A percentile compares a stretch with the other conserved stretches of the same genome.
Evolutionary conservation across 1,284 basidiomycete genomes (phyloP).

Genomic region (Ganoderma meredithae): DNA sequence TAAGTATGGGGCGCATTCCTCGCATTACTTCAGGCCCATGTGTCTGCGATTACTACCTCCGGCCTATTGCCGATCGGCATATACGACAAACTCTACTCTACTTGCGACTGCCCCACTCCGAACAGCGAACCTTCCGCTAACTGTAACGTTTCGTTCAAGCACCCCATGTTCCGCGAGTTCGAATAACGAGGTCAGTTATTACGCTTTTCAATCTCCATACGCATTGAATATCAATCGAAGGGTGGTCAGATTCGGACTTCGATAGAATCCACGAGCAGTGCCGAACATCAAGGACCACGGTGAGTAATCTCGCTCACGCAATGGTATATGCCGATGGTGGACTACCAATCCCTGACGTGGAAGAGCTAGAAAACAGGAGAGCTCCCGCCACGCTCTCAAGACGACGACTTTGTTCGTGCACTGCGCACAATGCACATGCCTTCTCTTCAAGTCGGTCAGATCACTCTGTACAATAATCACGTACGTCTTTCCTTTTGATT

Average conservation of each 20-base stretch:
- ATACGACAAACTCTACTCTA: background rate
- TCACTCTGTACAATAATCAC: background rate
- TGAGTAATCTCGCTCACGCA: background rate
- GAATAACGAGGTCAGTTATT: too few species aligned
- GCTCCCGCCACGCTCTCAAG: background rate
- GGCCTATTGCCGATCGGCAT: background rate
- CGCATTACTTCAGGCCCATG: background rate
- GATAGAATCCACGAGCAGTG: background rate
- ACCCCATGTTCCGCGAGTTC: too few species aligned
- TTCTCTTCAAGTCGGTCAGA: background rate
- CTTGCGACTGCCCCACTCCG: background rate
- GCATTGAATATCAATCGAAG: too few species aligned
- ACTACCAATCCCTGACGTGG: background rate
- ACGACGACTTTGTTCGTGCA: background rate
- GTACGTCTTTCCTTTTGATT: background rate
- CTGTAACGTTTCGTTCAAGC: too few species aligned
- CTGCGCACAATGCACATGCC: background rate
- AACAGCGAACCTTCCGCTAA: background rate
- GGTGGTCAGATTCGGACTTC: background rate
- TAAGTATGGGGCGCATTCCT: background rate
- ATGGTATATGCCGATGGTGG: background rate
- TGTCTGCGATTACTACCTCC: background rate
- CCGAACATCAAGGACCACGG: background rate
- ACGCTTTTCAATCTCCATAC: too few species aligned
- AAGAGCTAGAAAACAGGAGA: conserved; percentile 1